These are phyloP conservation scores for Nigrospora sphaerica DNA, from an alignment of 2,329 filamentous ascomycete species.

Conservation along the genomic window DNA sequence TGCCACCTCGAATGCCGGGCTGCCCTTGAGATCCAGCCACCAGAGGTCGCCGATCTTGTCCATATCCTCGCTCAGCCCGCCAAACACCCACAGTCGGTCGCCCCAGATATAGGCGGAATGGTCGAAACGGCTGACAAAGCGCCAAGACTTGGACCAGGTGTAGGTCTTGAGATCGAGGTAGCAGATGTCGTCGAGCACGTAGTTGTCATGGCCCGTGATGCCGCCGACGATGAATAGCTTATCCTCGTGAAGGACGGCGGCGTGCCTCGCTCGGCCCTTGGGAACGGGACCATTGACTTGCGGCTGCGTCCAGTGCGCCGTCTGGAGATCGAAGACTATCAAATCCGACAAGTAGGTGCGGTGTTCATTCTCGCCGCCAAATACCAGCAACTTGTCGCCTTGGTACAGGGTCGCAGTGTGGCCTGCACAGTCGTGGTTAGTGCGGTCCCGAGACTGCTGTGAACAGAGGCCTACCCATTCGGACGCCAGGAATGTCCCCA, in stretches of 20 bases:
- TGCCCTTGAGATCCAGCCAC: slow-evolving; percentile 94
- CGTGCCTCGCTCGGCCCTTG: slow-evolving; percentile 85
- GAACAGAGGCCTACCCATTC: slow-evolving; percentile 67
- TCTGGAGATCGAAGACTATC: slow-evolving; percentile 91
- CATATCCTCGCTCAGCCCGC: slow-evolving; percentile 91
- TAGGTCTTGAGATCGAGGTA: slow-evolving; percentile 96
- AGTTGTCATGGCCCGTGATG: slow-evolving; percentile 88
- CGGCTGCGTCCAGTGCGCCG: slow-evolving; percentile 91
- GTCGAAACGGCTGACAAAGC: slow-evolving; percentile 89
- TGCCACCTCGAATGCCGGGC: slow-evolving; percentile 71
- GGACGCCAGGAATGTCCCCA: slow-evolving; percentile 91
- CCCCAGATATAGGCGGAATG: slow-evolving; percentile 91
- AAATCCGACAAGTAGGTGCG: slow-evolving; percentile 91
- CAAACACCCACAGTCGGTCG: slow-evolving; percentile 92
- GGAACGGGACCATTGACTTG: slow-evolving; percentile 78
- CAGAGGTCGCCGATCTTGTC: slow-evolving; percentile 93
- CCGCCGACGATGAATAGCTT: slow-evolving; percentile 94
- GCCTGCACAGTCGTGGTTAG: slow-evolving; percentile 40
- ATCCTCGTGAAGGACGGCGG: slow-evolving; percentile 90
- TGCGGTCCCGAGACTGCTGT: background rate
- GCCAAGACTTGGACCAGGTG: slow-evolving; percentile 95
- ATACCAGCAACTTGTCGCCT: slow-evolving; percentile 91
- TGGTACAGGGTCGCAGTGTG: slow-evolving; percentile 93
- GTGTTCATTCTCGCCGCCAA: slow-evolving; percentile 97
- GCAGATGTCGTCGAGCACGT: slow-evolving; percentile 91